Percentiles rank a stretch among this genome's conserved stretches.
These are phyloP conservation scores for Phytophthora pinifolia DNA, from an alignment of 352 stramenopile genomes.

Conservation along the genomic window DNA sequence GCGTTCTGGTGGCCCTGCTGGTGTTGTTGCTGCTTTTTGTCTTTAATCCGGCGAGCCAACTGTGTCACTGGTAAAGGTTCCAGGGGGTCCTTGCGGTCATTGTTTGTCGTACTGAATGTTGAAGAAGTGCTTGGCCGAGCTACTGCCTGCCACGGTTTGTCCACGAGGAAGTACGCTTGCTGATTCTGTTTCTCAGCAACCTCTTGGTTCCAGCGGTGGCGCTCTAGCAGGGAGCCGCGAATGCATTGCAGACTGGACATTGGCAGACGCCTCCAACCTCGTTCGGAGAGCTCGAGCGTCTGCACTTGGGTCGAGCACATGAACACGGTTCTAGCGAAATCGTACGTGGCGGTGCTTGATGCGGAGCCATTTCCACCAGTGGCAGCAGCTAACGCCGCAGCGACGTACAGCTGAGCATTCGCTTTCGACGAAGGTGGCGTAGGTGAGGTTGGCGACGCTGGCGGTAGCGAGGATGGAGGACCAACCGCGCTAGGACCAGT, in stretches of 20 bases:
- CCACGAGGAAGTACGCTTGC: conserved; percentile 38
- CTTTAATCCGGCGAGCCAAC: conserved; percentile 48
- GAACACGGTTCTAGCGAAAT: conserved; percentile 48
- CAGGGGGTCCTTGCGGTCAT: conserved; percentile 15
- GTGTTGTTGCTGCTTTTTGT: conserved; percentile 47
- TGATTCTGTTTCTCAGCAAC: conserved; percentile 35
- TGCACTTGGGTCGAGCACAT: conserved; percentile 64
- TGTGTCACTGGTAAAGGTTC: conserved; percentile 37
- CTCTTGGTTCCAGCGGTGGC: conserved; percentile 57
- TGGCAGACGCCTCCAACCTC: conserved; percentile 57
- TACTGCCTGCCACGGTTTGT: conserved; percentile 56
- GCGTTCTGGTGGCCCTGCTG: conserved; percentile 19
- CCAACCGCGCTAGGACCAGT: neutral
- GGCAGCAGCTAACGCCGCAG: conserved; percentile 26
- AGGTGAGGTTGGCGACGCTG: conserved; percentile 7
- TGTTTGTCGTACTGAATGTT: conserved; percentile 3
- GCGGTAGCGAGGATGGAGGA: conserved; percentile 2
- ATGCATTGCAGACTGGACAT: conserved; percentile 45
- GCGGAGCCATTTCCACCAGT: conserved; percentile 4
- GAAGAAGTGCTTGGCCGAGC: conserved; percentile 8
- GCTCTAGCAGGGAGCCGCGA: conserved; percentile 50
- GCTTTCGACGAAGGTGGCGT: conserved; percentile 2
- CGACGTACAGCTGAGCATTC: conserved; percentile 25
- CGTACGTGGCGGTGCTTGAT: conserved; percentile 7
- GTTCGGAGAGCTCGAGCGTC: conserved; percentile 64